Base-by-base conservation (phyloP, 164 flowering plant species). In the Cinnamomum chago region DNA sequence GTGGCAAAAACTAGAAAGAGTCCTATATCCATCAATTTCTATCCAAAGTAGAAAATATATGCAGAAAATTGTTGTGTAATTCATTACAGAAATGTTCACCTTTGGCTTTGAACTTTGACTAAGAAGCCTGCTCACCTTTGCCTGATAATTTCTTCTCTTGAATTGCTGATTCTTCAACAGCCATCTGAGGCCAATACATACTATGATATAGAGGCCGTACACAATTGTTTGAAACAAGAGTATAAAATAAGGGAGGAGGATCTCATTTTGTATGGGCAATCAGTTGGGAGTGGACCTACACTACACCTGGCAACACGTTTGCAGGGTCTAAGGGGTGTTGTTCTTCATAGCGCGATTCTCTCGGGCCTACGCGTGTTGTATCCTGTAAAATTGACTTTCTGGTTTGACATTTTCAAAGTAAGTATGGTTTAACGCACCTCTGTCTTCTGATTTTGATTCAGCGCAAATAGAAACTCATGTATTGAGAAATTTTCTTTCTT, bases 361-460 rank as follows among this genome's bases (percentile, higher is more conserved):
- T 94, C 98, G 3, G 98, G 97, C 79, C 88, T 94, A 69, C 79
- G 97, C 7, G 98, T 94, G 50, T 75, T 94, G 51, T 94, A 92
- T 81, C 90, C 90, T 73, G 97, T 92, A 72, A 94, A 92, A 73
- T 77, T 92, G 88, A 90, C 98, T 66, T 87, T 92, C 78, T 94
- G 98, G 98, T 94, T 94, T 78, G 98, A 94, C 85, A 90, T 92
- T 65, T 95, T 86, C 78, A 95, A 95, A 80, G 99, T 93, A 80
- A 84, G 86, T 78, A 58, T 67, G 17, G 25, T 12, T 40, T 40
- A 5, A 40, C 11, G 11, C 9, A 40, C 27, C n/a, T 1, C 12
- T 68, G 40, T 74, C 13, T 40, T 51, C 62, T 22, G 23, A 24
- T 12, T 30, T 64, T 14, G 17, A 27, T 15, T 52, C 13, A 20